A percentile compares a stretch with the other conserved stretches of the same genome.
These are phyloP conservation scores for Allium sativum DNA, from an alignment of 106 monocot genomes.

Conservation along the genomic window DNA sequence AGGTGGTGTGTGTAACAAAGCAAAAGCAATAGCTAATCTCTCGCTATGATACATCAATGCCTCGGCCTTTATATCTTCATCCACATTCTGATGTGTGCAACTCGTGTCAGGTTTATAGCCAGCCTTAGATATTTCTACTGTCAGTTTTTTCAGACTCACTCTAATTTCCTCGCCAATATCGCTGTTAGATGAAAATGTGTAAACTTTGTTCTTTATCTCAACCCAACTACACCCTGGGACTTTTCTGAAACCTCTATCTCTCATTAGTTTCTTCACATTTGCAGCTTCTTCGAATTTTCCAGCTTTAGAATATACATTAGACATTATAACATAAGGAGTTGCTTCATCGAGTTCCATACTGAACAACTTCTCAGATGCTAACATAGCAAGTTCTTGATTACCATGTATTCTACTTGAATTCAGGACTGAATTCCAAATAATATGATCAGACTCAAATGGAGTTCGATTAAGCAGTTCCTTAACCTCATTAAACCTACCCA, in stretches of 20 bases:
- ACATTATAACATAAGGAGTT: constrained; percentile 65
- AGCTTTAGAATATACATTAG: constrained; percentile 60
- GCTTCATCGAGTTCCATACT: constrained; percentile 50
- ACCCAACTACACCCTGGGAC: constrained; percentile 81
- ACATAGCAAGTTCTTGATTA: constrained; percentile 38
- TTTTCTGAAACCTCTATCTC: constrained; percentile 57
- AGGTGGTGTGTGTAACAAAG: constrained; percentile 31
- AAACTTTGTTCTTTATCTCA: constrained; percentile 40
- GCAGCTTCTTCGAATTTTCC: constrained; percentile 67
- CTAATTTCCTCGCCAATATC: constrained; percentile 22
- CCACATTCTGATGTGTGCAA: constrained; percentile 53
- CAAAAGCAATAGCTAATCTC: constrained; percentile 68
- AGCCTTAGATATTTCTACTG: constrained; percentile 35
- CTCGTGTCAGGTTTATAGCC: constrained; percentile 53
- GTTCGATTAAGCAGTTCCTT: constrained; percentile 31
- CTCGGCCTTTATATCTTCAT: constrained; percentile 47
- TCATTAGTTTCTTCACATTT: constrained; percentile 64
- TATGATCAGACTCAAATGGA: constrained; percentile 59
- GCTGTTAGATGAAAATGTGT: constrained; percentile 49
- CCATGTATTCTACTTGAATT: constrained; percentile 75
- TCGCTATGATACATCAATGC: constrained; percentile 75
- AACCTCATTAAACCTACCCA: constrained; percentile 53
- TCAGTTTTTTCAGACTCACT: constrained; percentile 23
- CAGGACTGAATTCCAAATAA: constrained; percentile 75
- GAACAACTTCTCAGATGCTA: constrained; percentile 57